phyloP scores from a whole-genome alignment of 208 protist genomes.

The Leptomonas seymouri region DNA sequence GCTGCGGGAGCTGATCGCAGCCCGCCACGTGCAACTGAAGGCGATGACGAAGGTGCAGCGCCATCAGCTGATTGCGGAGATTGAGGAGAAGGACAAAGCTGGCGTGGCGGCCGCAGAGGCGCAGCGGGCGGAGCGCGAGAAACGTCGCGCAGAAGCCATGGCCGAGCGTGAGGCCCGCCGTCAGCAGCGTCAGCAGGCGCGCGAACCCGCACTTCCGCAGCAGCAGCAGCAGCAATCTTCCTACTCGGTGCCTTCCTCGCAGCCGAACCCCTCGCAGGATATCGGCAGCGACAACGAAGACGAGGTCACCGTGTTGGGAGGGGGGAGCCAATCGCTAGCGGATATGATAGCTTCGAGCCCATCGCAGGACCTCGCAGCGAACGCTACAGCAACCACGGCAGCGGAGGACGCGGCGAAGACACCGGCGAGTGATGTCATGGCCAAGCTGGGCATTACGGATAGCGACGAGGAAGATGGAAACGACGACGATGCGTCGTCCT shows the following conservation, averaged over 20 bases:
- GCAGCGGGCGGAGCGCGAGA: conserved; percentile 38
- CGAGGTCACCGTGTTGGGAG: not conserved
- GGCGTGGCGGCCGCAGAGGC: conserved; percentile 56
- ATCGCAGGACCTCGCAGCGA: conserved; percentile 11
- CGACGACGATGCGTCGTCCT: conserved; percentile 29
- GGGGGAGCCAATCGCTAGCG: conserved; percentile 5
- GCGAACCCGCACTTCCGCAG: not conserved
- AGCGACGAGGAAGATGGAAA: conserved; percentile 33
- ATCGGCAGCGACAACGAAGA: conserved; percentile 38
- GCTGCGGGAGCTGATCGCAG: conserved; percentile 77
- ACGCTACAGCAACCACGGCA: not conserved
- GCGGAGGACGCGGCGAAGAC: not conserved
- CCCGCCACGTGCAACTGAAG: conserved; percentile 72
- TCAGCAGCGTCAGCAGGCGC: conserved; percentile 24
- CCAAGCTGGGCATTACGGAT: conserved; percentile 40
- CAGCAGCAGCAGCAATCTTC: conserved; percentile 20
- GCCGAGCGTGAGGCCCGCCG: conserved; percentile 19
- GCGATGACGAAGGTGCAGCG: conserved; percentile 83
- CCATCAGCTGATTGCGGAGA: conserved; percentile 58
- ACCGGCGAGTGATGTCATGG: conserved; percentile 6
- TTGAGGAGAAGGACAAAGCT: conserved; percentile 66
- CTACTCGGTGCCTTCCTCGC: conserved; percentile 17
- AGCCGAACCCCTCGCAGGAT: conserved; percentile 37
- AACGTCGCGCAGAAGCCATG: conserved; percentile 26
- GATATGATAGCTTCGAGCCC: conserved; percentile 3